These are phyloP conservation scores for Stentor coeruleus DNA, from an alignment of 73 alveolate genomes.

Conservation along the genomic window DNA sequence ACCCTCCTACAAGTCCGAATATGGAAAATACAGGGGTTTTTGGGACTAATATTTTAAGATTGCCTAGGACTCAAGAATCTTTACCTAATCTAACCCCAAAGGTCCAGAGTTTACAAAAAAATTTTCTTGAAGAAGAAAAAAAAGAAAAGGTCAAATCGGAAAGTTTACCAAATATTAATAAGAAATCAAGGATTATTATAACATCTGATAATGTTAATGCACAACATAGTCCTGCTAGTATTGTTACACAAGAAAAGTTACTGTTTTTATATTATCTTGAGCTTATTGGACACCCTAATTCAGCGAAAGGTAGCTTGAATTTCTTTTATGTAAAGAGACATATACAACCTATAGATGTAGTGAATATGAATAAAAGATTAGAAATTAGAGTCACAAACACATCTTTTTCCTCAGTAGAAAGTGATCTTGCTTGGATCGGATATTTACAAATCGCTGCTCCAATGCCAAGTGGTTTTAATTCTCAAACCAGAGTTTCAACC, in stretches of 20 bases:
- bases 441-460: constrained; percentile 23
- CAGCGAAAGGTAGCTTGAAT: neutral
- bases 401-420: constrained; percentile 24
- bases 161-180: neutral
- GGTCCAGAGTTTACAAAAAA: neutral
- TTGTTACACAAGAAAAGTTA: neutral
- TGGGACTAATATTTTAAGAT: neutral
- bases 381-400: neutral
- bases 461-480: constrained; percentile 5
- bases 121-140: neutral
- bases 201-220: too few relatives aligned
- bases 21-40: neutral
- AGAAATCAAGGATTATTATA: neutral
- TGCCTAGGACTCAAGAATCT: neutral
- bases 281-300: constrained; percentile 7
- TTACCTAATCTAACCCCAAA: neutral
- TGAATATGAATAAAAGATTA: neutral
- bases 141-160: neutral
- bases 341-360: neutral
- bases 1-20: too few relatives aligned
- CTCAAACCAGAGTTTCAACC: neutral
- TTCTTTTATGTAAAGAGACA: neutral
- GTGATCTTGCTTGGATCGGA: constrained; percentile 27
- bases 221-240: too few relatives aligned
- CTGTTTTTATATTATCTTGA: constrained; percentile 4